Conservation (phyloP, 805 yeast genomes). For the Starmerella ratchasimensis region DNA sequence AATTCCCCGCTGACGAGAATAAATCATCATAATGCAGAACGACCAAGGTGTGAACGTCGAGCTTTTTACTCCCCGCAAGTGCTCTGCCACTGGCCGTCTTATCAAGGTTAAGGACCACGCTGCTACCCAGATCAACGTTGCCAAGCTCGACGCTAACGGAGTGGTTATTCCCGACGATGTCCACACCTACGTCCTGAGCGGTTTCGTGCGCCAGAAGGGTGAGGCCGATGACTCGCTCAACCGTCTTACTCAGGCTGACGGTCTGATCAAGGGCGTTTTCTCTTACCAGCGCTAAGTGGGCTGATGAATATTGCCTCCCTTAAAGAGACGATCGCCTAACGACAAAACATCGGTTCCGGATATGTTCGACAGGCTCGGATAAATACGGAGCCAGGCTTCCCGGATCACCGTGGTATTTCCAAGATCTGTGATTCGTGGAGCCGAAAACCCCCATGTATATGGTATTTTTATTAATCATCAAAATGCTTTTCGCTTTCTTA, state of each 20-base stretch:
- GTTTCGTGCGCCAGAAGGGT: slow-evolving; percentile 97
- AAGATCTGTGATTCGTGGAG: too few relatives aligned
- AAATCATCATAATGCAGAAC: slow-evolving; percentile 73
- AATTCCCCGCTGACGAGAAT: not conserved
- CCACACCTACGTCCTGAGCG: slow-evolving; percentile 93
- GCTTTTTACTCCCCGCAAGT: slow-evolving; percentile 99
- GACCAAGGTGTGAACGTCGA: slow-evolving; percentile 99
- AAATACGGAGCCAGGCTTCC: too few relatives aligned
- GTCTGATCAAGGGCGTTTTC: slow-evolving; percentile 71
- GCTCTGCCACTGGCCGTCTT: slow-evolving; percentile 99
- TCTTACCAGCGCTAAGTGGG: slow-evolving; percentile 28
- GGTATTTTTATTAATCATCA: too few relatives aligned
- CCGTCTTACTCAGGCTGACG: slow-evolving; percentile 98
- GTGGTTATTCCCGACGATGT: slow-evolving; percentile 79
- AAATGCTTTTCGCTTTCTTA: too few relatives aligned
- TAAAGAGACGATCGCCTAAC: too few relatives aligned
- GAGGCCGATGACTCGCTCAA: slow-evolving; percentile 98
- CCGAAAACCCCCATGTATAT: too few relatives aligned
- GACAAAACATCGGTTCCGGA: too few relatives aligned
- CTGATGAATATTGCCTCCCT: too few relatives aligned
- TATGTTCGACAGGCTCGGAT: too few relatives aligned
- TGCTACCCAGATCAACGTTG: slow-evolving; percentile 96
- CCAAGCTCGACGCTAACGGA: slow-evolving; percentile 95
- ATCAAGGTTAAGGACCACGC: slow-evolving; percentile 99
- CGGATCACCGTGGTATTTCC: too few relatives aligned